phyloP scores from a whole-genome alignment of 441 rosid genomes.

The Viola pubescens region DNA sequence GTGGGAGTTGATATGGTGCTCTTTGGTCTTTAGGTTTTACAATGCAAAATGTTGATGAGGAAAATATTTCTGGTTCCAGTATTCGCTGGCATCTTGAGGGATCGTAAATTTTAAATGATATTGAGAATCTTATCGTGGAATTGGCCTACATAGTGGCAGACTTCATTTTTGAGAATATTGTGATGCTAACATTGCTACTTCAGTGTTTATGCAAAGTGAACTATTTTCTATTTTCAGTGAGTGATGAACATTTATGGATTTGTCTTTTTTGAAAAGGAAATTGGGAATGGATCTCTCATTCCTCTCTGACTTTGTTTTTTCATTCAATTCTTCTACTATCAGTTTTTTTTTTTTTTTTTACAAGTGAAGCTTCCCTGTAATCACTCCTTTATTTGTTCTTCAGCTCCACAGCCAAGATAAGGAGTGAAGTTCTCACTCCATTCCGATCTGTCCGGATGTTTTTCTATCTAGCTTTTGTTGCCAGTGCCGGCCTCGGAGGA shows the following conservation, averaged over 20 bases:
- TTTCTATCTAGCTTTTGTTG: constrained; percentile 79
- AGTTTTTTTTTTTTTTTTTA: constrained; percentile 27
- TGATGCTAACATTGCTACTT: no score
- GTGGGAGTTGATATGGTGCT: no score
- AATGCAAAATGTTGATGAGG: no score
- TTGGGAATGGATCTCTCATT: background rate
- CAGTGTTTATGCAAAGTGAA: background rate
- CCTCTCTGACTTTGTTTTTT: constrained; percentile 16
- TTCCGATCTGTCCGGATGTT: constrained; percentile 88
- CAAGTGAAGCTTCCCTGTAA: constrained; percentile 23
- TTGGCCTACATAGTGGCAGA: no score
- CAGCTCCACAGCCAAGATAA: constrained; percentile 76
- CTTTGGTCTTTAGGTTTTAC: no score
- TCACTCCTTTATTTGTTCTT: constrained; percentile 28
- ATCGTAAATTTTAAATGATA: no score
- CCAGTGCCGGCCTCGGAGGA: constrained; percentile 71
- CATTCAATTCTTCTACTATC: constrained; percentile 21
- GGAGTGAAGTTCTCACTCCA: constrained; percentile 88
- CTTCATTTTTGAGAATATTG: no score
- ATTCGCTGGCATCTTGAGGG: no score
- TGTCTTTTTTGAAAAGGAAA: background rate
- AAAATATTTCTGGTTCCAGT: no score
- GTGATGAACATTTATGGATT: background rate
- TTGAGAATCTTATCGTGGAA: no score
- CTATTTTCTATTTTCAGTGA: no score